Conservation (phyloP, 2,329 filamentous ascomycete species). For the Penicillium corylophilum region DNA sequence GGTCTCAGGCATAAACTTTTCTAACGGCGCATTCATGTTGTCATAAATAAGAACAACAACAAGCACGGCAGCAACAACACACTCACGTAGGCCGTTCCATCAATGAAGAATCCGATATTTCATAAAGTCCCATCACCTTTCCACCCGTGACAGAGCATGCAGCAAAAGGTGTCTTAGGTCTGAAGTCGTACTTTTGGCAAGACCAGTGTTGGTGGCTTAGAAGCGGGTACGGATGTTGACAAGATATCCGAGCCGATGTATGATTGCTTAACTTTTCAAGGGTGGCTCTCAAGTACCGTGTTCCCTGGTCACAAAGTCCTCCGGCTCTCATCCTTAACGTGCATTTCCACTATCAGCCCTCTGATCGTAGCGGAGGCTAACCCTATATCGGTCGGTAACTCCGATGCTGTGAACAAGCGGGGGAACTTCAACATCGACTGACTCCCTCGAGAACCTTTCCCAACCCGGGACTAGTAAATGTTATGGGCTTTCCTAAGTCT, state of each 20-base stretch:
- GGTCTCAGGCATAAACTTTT: neutral
- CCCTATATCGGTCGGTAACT: neutral
- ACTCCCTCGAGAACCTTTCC: neutral
- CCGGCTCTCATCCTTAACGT: neutral
- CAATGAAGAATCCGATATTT: no score
- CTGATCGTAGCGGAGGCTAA: neutral
- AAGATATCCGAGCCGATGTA: neutral
- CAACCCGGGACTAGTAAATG: neutral
- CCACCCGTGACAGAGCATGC: no score
- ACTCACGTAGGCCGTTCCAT: no score
- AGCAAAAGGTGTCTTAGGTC: no score
- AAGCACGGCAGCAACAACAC: no score
- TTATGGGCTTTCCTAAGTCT: no score
- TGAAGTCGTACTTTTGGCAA: neutral
- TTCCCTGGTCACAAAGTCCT: neutral
- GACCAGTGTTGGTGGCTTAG: neutral
- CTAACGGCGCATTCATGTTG: no score
- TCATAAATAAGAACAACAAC: neutral
- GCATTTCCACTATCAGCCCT: neutral
- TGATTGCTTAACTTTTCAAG: no score
- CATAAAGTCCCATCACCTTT: no score
- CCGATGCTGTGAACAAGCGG: neutral
- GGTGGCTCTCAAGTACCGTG: neutral
- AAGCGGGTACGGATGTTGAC: neutral
- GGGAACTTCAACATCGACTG: neutral